phyloP scores from a whole-genome alignment of 495 filamentous ascomycete species.

The Hypomontagnella monticulosa region DNA sequence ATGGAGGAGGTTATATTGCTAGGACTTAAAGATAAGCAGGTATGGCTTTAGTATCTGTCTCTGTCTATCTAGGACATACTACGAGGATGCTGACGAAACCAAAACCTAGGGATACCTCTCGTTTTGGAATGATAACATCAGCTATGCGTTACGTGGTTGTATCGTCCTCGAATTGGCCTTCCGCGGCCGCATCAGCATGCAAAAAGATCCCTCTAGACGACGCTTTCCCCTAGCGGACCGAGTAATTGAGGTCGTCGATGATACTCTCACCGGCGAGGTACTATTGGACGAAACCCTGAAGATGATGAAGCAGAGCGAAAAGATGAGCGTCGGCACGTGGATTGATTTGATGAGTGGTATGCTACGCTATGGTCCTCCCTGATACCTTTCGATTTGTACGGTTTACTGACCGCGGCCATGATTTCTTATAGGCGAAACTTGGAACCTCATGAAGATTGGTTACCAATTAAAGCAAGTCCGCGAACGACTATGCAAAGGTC shows the following conservation, averaged over 20 bases:
- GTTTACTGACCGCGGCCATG: slow-evolving; percentile 37
- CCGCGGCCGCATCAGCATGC: slow-evolving; percentile 96
- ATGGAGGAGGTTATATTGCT: slow-evolving; percentile 98
- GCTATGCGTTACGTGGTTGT: slow-evolving; percentile 94
- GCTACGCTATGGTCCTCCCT: slow-evolving; percentile 23
- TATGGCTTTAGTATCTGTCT: slow-evolving; percentile 52
- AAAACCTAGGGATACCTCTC: slow-evolving; percentile 86
- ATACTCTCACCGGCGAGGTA: slow-evolving; percentile 96
- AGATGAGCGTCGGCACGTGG: slow-evolving; percentile 99
- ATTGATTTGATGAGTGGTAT: slow-evolving; percentile 98
- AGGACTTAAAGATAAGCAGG: slow-evolving; percentile 98
- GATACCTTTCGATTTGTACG: not conserved
- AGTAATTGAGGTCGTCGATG: slow-evolving; percentile 95
- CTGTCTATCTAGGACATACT: slow-evolving; percentile 3
- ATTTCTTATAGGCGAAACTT: slow-evolving; percentile 82
- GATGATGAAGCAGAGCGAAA: slow-evolving; percentile 99
- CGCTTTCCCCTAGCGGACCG: slow-evolving; percentile 93
- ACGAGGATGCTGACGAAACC: slow-evolving; percentile 26
- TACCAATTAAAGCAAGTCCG: slow-evolving; percentile 99
- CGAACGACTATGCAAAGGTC: slow-evolving; percentile 95
- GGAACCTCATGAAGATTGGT: slow-evolving; percentile 99
- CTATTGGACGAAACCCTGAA: slow-evolving; percentile 97
- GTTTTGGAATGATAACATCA: slow-evolving; percentile 99
- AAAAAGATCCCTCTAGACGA: slow-evolving; percentile 92
- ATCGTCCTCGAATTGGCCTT: slow-evolving; percentile 98